phyloP scores from a whole-genome alignment of 2,329 filamentous ascomycete genomes.

The Penicillium capsulatum region DNA sequence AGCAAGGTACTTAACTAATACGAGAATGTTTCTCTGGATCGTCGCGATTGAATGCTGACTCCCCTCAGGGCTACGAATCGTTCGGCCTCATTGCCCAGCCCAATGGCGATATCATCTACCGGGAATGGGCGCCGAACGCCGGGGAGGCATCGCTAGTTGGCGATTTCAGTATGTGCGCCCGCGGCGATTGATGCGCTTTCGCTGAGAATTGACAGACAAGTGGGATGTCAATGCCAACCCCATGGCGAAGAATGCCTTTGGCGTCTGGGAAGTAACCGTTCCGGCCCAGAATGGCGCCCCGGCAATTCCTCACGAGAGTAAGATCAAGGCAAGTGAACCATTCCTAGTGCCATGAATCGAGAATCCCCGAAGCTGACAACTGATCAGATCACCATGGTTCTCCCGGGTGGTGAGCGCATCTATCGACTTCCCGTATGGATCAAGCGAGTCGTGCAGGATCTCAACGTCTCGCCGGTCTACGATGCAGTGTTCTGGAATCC shows the following conservation, averaged over 20 bases:
- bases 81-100: conserved; percentile 79
- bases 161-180: conserved; percentile 71
- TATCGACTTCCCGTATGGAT: conserved; percentile 96
- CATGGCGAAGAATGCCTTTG: conserved; percentile 82
- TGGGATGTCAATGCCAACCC: conserved; percentile 81
- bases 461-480: conserved; percentile 83
- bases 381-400: conserved; percentile 71
- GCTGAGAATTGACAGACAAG: conserved; percentile 56
- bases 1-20: conserved; percentile 58
- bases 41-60: conserved; percentile 1
- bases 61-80: conserved; percentile 68
- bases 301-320: conserved; percentile 86
- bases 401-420: conserved; percentile 72
- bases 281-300: conserved; percentile 69
- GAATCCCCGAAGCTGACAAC: not conserved
- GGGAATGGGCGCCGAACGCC: conserved; percentile 95
- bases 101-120: conserved; percentile 82
- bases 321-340: conserved; percentile 69
- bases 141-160: conserved; percentile 79
- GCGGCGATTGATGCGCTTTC: conserved; percentile 9
- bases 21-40: not conserved
- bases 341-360: not conserved
- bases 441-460: conserved; percentile 91
- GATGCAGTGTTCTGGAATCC: conserved; percentile 98
- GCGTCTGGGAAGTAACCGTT: conserved; percentile 78